Conservation (phyloP, 306 rosid genomes). For the Rubus parviflorus region DNA sequence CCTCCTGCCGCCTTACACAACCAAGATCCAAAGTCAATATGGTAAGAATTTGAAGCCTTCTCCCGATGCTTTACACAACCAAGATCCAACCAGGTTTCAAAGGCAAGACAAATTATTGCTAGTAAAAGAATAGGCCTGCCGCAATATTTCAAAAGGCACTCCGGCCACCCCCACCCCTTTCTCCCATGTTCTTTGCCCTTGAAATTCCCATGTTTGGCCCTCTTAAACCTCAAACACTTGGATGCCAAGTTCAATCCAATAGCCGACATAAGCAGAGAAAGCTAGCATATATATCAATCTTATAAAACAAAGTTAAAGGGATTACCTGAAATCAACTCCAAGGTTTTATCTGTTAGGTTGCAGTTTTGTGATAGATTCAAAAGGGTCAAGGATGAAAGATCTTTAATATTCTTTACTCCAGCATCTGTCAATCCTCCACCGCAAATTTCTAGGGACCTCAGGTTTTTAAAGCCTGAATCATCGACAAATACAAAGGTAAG, state of each 20-base stretch:
- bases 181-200: not conserved
- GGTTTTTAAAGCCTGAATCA: slow-evolving; percentile 75
- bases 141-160: not conserved
- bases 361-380: slow-evolving; percentile 88
- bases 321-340: slow-evolving; percentile 84
- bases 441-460: slow-evolving; percentile 90
- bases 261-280: slow-evolving; percentile 14
- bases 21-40: not conserved
- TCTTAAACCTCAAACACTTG: not conserved
- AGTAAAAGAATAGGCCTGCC: not conserved
- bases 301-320: slow-evolving; percentile 13
- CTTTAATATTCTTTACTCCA: slow-evolving; percentile 81
- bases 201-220: not conserved
- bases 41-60: too few species aligned
- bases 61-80: too few species aligned
- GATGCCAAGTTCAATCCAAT: not conserved
- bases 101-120: not conserved
- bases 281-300: slow-evolving; percentile 3
- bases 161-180: not conserved
- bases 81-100: not conserved
- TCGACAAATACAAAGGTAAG: slow-evolving; percentile 6
- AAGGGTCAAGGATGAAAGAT: slow-evolving; percentile 69
- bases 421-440: slow-evolving; percentile 95
- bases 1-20: not conserved
- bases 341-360: slow-evolving; percentile 79